phyloP scores from a whole-genome alignment of 2,329 filamentous ascomycete species.

The Colletotrichum tanaceti region DNA sequence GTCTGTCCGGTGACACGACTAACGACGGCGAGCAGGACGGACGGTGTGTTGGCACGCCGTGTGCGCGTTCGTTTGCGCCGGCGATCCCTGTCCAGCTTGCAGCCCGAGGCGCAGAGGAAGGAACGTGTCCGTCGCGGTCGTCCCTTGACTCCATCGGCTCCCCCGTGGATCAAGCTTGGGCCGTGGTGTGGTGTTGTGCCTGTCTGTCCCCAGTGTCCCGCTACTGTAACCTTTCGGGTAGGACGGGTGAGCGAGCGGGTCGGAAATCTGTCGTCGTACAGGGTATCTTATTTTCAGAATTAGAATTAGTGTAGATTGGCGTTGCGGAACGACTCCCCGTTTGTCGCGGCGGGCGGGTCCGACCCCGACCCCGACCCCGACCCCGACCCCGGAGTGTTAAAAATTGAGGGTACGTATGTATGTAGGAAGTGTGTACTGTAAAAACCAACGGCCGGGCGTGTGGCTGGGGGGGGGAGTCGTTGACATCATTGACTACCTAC shows the following conservation, averaged over 20 bases:
- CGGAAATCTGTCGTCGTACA: neutral
- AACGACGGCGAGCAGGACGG: neutral
- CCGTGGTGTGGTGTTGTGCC: neutral
- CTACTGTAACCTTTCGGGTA: slow-evolving; percentile 15
- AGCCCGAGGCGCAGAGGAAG: slow-evolving; percentile 19
- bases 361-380: slow-evolving; percentile 1
- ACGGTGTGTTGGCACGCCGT: slow-evolving; percentile 23
- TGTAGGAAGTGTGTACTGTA: no score
- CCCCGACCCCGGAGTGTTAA: neutral
- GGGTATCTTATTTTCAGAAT: neutral
- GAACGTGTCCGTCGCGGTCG: neutral
- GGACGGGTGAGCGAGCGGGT: slow-evolving; percentile 3
- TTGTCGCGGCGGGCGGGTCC: slow-evolving; percentile 9
- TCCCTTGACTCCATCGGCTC: neutral
- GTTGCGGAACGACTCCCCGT: neutral
- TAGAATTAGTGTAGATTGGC: neutral
- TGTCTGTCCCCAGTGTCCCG: neutral
- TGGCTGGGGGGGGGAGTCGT: slow-evolving; percentile 33
- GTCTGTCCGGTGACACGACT: neutral
- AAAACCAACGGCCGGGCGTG: neutral
- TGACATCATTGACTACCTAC: slow-evolving; percentile 52
- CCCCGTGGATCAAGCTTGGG: neutral
- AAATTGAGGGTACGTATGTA: no score
- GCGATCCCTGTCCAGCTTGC: slow-evolving; percentile 25
- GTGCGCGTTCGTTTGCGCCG: slow-evolving; percentile 15